Conservation (phyloP, 441 rosid species). For the Francoa sonchifolia region DNA sequence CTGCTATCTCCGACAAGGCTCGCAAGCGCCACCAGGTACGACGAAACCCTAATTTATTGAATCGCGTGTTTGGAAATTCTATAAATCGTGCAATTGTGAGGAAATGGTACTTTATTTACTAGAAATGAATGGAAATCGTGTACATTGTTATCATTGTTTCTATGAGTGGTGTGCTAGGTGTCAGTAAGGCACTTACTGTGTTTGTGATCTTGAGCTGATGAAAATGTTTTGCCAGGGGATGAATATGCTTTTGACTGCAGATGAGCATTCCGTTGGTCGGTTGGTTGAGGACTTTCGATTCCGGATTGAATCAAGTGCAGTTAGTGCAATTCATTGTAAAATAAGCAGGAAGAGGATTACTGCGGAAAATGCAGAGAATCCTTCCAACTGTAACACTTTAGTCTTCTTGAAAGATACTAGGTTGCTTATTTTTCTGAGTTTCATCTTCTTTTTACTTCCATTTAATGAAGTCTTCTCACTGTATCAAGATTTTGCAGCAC, state of each 20-base stretch:
- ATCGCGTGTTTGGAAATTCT: background rate
- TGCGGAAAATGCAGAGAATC: slow-evolving; percentile 18
- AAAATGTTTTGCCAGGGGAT: slow-evolving; percentile 41
- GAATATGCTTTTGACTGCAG: slow-evolving; percentile 55
- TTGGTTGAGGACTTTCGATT: slow-evolving; percentile 41
- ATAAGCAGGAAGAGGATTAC: slow-evolving; percentile 34
- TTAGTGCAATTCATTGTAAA: slow-evolving; percentile 78
- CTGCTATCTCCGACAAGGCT: slow-evolving; percentile 68
- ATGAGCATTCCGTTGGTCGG: slow-evolving; percentile 70
- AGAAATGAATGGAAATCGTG: background rate
- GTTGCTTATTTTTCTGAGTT: slow-evolving; percentile 20
- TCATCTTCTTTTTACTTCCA: background rate
- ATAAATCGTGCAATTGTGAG: too few species aligned
- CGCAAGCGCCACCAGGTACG: slow-evolving; percentile 70
- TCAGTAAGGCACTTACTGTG: background rate
- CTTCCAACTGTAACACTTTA: slow-evolving; percentile 14
- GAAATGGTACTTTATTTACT: background rate
- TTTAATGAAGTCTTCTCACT: background rate
- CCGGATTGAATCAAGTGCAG: slow-evolving; percentile 55
- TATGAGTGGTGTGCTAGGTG: background rate
- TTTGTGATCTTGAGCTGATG: slow-evolving; percentile 8
- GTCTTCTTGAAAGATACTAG: slow-evolving; percentile 76
- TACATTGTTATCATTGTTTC: background rate
- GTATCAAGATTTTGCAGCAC: slow-evolving; percentile 33
- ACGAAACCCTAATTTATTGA: background rate